Evolutionary conservation across 441 rosid genomes (phyloP).

Genomic region (Jatropha multifida): DNA sequence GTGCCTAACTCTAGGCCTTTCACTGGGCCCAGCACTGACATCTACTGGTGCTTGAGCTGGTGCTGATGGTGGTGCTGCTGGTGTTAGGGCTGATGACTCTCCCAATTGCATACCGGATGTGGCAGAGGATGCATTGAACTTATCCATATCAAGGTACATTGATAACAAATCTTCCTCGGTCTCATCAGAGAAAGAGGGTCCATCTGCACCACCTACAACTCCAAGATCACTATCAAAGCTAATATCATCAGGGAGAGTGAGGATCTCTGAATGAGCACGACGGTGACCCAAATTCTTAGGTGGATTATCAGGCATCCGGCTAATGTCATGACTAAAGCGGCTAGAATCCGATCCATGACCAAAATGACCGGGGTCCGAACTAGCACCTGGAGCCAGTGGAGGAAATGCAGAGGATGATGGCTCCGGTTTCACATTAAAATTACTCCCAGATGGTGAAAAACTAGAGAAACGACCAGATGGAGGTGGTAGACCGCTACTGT

Average conservation of each 20-base stretch:
- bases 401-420: conserved; percentile 42
- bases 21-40: conserved; percentile 41
- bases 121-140: conserved; percentile 77
- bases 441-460: conserved; percentile 41
- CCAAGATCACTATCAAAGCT: conserved; percentile 96
- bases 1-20: conserved; percentile 83
- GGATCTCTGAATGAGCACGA: conserved; percentile 95
- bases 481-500: conserved; percentile 57
- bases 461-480: conserved; percentile 65
- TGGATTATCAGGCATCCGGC: conserved; percentile 90
- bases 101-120: conserved; percentile 64
- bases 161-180: conserved; percentile 88
- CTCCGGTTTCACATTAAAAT: conserved; percentile 49
- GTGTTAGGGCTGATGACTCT: conserved; percentile 45
- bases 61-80: conserved; percentile 23
- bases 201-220: conserved; percentile 84
- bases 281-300: conserved; percentile 87
- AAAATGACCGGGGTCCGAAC: conserved; percentile 38
- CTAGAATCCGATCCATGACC: conserved; percentile 54
- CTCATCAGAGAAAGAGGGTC: conserved; percentile 85
- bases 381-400: conserved; percentile 36
- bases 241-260: conserved; percentile 93
- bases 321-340: conserved; percentile 75
- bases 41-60: conserved; percentile 27
- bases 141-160: conserved; percentile 94